Evolutionary conservation across 139 green algal genomes (phyloP), one percentile per base, ranked within the genome.

Genomic region (Ulvella scutata): DNA sequence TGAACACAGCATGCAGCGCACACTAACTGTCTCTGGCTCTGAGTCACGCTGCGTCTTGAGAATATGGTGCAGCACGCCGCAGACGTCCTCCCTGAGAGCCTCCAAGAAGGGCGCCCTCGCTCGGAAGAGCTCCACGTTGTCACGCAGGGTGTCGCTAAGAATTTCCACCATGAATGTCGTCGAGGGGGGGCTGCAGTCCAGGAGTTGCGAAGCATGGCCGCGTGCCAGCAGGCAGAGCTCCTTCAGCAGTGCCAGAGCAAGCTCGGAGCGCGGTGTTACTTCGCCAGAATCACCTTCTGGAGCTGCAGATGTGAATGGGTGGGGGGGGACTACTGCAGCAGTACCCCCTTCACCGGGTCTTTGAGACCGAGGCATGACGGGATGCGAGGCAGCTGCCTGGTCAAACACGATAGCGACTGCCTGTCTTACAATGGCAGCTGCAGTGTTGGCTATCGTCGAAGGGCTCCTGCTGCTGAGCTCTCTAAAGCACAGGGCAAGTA

Each of bases 371-470:
- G n/a, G n/a, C n/a, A n/a, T n/a, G n/a, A n/a, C n/a, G n/a, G n/a
- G n/a, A n/a, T n/a, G n/a, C n/a, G 51, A 67, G 7, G 51, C 51
- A 26, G 51, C 51, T 6, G 51, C 51, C n/a, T 67, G 51, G n/a
- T 67, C 51, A 67, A 67, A 67, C n/a, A 67, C 51, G 51, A 67
- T 67, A 6, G 51, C 51, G 51, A 67, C 51, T 6, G 51, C 51
- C 51, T 67, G 51, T 0, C 51, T n/a, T 26, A 67, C 51, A 26
- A 67, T 67, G 13, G 51, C 51, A 1, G 51, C 51, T 0, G 51
- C 51, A 26, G 51, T 67, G 51, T 67, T 67, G 51, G 51, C 33
- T n/a, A 67, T 29, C 0, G 51, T 67, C 9, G 51, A 26, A 0
- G 51, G 51, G 51, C 33, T 67, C 51, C 33, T 67, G 13, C 51